phyloP scores from a whole-genome alignment of 192 early-diverging fungal genomes.

The Umbelopsis sp. region DNA sequence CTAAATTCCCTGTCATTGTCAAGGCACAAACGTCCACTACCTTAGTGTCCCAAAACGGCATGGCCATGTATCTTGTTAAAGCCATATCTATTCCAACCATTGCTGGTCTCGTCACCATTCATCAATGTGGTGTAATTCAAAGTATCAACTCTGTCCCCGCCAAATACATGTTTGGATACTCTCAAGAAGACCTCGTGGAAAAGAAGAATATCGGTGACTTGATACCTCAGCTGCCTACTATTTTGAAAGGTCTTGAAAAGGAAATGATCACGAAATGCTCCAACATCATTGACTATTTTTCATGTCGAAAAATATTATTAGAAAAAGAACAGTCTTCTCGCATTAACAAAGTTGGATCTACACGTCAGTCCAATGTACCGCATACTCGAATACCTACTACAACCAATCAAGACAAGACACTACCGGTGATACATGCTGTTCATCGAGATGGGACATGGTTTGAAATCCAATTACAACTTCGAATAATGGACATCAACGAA shows the following conservation, averaged over 20 bases:
- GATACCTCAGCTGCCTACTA: slow-evolving; percentile 57
- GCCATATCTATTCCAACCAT: slow-evolving; percentile 66
- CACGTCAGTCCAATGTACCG: not conserved
- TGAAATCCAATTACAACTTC: slow-evolving; percentile 61
- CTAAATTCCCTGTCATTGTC: slow-evolving; percentile 56
- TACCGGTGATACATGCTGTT: slow-evolving; percentile 53
- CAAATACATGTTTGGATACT: slow-evolving; percentile 66
- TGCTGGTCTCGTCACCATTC: slow-evolving; percentile 59
- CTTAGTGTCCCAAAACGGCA: slow-evolving; percentile 19
- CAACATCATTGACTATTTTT: slow-evolving; percentile 21
- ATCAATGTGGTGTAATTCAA: slow-evolving; percentile 53
- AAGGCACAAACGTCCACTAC: slow-evolving; percentile 36
- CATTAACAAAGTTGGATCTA: not conserved
- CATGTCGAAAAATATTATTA: slow-evolving; percentile 12
- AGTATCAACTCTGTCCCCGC: slow-evolving; percentile 58
- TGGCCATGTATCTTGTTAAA: slow-evolving; percentile 42
- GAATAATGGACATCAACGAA: slow-evolving; percentile 50
- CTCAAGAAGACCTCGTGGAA: slow-evolving; percentile 47
- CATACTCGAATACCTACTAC: not conserved
- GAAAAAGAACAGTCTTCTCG: not conserved
- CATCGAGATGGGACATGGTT: slow-evolving; percentile 64
- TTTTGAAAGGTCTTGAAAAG: slow-evolving; percentile 44
- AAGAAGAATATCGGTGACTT: slow-evolving; percentile 53
- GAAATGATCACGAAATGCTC: slow-evolving; percentile 14
- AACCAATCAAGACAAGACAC: not conserved